phyloP scores from a whole-genome alignment of 257 asterid species.

The Nemophila menziesii region DNA sequence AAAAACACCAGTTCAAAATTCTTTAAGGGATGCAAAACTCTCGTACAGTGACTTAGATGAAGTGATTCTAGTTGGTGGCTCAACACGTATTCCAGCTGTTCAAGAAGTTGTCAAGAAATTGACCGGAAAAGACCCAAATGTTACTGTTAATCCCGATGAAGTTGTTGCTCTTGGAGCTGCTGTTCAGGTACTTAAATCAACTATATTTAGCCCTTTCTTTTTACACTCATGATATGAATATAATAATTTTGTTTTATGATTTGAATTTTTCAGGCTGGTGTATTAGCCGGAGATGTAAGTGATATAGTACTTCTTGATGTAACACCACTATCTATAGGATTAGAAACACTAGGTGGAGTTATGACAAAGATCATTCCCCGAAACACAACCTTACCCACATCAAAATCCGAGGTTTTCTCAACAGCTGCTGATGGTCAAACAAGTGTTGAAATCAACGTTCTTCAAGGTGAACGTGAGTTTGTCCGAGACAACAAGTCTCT shows the following conservation, averaged over 20 bases:
- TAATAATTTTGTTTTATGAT: constrained; percentile 1
- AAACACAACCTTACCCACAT: constrained; percentile 88
- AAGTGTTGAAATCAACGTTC: constrained; percentile 92
- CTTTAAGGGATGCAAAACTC: constrained; percentile 91
- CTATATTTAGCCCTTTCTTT: background rate
- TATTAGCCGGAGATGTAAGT: constrained; percentile 93
- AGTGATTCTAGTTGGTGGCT: constrained; percentile 94
- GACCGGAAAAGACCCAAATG: constrained; percentile 96
- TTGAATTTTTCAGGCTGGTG: constrained; percentile 66
- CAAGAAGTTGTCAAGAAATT: constrained; percentile 84
- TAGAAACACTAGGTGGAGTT: constrained; percentile 97
- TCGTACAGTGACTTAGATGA: constrained; percentile 77
- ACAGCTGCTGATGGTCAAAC: constrained; percentile 99
- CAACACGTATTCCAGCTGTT: constrained; percentile 96
- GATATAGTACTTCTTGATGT: constrained; percentile 94
- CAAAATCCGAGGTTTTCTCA: constrained; percentile 95
- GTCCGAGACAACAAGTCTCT: constrained; percentile 93
- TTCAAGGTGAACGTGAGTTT: constrained; percentile 96
- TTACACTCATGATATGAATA: background rate
- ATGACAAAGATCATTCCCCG: constrained; percentile 95
- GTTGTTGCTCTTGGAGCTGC: constrained; percentile 99
- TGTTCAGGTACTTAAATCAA: constrained; percentile 49
- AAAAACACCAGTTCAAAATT: constrained; percentile 82
- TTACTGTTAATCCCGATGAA: constrained; percentile 94
- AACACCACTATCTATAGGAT: constrained; percentile 79